Percentiles rank a stretch among this genome's conserved stretches.
phyloP scores from a whole-genome alignment of 2,329 filamentous ascomycete species.

The Sporothrix dimorphospora region DNA sequence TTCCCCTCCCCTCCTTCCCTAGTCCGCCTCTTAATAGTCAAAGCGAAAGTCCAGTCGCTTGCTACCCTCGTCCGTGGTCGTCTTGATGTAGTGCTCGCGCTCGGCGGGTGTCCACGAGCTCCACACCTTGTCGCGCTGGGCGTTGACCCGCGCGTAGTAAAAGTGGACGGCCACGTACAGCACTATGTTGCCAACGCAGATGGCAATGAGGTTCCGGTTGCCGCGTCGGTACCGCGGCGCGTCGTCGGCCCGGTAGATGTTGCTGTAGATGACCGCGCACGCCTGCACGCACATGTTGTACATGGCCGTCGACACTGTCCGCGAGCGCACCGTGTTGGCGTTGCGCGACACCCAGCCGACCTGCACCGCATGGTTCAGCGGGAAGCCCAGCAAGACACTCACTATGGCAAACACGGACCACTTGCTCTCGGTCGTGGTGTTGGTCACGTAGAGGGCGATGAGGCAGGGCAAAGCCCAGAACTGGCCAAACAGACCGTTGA shows the following conservation, averaged over 20 bases:
- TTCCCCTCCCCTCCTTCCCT: no score
- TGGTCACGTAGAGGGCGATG: conserved; percentile 50
- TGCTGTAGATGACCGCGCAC: conserved; percentile 46
- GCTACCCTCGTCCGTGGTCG: conserved; percentile 39
- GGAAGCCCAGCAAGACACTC: conserved; percentile 47
- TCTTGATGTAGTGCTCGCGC: conserved; percentile 38
- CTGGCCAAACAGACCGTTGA: conserved; percentile 54
- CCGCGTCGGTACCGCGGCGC: conserved; percentile 56
- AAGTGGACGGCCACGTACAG: conserved; percentile 40
- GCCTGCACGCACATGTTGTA: conserved; percentile 61
- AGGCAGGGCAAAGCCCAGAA: conserved; percentile 65
- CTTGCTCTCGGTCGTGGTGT: conserved; percentile 44
- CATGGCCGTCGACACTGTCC: conserved; percentile 64
- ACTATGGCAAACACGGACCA: conserved; percentile 50
- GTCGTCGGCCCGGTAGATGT: conserved; percentile 47
- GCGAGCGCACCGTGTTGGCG: conserved; percentile 62
- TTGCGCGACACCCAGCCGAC: conserved; percentile 58
- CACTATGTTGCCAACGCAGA: conserved; percentile 43
- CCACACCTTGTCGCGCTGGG: conserved; percentile 38
- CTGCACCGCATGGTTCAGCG: conserved; percentile 51
- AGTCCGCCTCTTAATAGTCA: conserved; percentile 34
- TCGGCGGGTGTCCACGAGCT: conserved; percentile 39
- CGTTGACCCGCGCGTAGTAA: conserved; percentile 44
- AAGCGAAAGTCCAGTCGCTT: conserved; percentile 42
- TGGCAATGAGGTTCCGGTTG: conserved; percentile 57